phyloP scores from a whole-genome alignment of 2,329 filamentous ascomycete genomes.

The Sporothrix brasiliensis region DNA sequence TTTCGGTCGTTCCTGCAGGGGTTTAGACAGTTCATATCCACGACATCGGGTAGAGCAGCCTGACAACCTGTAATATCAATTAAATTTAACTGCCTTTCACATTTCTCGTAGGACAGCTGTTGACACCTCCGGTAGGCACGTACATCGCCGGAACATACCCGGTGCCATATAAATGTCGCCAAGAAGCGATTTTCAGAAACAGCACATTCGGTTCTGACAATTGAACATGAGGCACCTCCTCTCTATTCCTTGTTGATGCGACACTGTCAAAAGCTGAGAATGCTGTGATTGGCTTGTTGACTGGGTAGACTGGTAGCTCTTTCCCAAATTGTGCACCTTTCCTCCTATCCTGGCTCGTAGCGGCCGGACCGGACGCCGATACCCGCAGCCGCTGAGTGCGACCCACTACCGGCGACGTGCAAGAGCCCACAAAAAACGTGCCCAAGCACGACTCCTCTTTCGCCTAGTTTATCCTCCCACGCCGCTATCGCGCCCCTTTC shows the following conservation, averaged over 20 bases:
- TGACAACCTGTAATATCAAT: neutral
- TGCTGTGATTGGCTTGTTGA: constrained; percentile 7
- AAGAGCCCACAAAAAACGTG: constrained; percentile 21
- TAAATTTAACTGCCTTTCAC: neutral
- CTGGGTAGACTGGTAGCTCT: neutral
- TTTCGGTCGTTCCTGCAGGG: neutral
- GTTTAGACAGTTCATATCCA: neutral
- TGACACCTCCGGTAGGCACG: neutral
- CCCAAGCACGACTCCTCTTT: neutral
- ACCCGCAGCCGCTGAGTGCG: constrained; percentile 8
- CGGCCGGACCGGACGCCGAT: constrained; percentile 25
- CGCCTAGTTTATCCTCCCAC: neutral
- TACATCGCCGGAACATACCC: too few relatives aligned
- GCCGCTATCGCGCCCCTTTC: constrained; percentile 21
- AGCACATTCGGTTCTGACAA: neutral
- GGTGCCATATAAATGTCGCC: too few relatives aligned
- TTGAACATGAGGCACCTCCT: neutral
- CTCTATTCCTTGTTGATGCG: neutral
- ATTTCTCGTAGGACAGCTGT: neutral
- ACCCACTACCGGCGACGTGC: neutral
- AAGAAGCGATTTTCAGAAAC: neutral
- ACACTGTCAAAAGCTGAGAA: neutral
- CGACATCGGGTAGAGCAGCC: neutral
- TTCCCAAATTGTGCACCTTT: neutral
- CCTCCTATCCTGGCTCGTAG: neutral